These are phyloP conservation scores for Fusarium poae DNA, from an alignment of 2,329 filamentous ascomycete genomes.

Conservation along the genomic window DNA sequence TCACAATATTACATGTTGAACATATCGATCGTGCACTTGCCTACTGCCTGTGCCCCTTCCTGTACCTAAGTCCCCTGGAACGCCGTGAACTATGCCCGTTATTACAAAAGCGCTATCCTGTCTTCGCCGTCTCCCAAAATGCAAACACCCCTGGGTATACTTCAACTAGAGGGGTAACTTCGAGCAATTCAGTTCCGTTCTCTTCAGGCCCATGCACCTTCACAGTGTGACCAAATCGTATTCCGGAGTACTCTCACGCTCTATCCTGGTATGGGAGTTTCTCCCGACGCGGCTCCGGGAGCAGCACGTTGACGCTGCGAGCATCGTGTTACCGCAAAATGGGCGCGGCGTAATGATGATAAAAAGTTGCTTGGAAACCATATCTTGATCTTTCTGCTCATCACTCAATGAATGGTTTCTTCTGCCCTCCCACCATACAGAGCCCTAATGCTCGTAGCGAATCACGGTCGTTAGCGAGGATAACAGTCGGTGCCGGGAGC, in stretches of 20 bases:
- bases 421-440: slow-evolving; percentile 73
- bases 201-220: slow-evolving; percentile 10
- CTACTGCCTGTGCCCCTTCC: slow-evolving; percentile 48
- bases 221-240: slow-evolving; percentile 19
- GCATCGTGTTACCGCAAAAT: slow-evolving; percentile 21
- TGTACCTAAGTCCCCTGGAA: slow-evolving; percentile 36
- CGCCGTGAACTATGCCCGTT: slow-evolving; percentile 47
- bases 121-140: slow-evolving; percentile 42
- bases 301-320: slow-evolving; percentile 29
- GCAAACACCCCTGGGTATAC: slow-evolving; percentile 49
- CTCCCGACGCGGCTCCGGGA: slow-evolving; percentile 39
- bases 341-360: slow-evolving; percentile 25
- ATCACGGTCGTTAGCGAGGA: slow-evolving; percentile 80
- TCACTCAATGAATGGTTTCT: slow-evolving; percentile 75
- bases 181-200: slow-evolving; percentile 13
- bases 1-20: slow-evolving; percentile 20
- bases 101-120: slow-evolving; percentile 34
- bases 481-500: slow-evolving; percentile 87
- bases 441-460: slow-evolving; percentile 71
- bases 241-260: slow-evolving; percentile 20
- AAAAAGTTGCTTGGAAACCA: slow-evolving; percentile 34
- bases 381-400: slow-evolving; percentile 5
- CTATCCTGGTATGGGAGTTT: slow-evolving; percentile 31
- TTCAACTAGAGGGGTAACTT: slow-evolving; percentile 31
- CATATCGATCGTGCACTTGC: slow-evolving; percentile 46